Evolutionary conservation across 176 grass and related monocot species (phyloP).

Genomic region (bread wheat (Triticum aestivum)): DNA sequence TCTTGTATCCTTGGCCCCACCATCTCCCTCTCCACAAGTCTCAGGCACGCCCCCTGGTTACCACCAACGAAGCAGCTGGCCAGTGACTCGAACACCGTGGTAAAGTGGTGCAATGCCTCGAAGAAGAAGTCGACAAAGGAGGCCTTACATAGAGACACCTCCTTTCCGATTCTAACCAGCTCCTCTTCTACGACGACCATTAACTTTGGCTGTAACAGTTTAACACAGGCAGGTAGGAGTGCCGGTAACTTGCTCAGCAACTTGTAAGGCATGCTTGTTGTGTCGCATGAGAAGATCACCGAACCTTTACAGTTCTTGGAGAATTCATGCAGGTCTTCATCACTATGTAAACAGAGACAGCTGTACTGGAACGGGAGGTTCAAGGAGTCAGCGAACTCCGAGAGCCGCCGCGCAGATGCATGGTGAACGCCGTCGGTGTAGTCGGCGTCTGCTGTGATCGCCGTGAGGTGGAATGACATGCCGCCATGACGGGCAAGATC

Average conservation of each 20-base stretch:
- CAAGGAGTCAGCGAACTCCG: constrained; percentile 44
- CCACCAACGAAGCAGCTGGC: constrained; percentile 27
- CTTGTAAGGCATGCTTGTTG: constrained; percentile 27
- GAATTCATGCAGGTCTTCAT: constrained; percentile 34
- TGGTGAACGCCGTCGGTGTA: neutral
- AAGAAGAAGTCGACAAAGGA: constrained; percentile 58
- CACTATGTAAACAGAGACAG: neutral
- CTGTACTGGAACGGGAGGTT: constrained; percentile 42
- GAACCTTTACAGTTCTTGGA: constrained; percentile 23
- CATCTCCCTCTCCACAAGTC: constrained; percentile 52
- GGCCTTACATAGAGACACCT: neutral
- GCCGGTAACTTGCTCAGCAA: constrained; percentile 3
- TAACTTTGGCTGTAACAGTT: constrained; percentile 35
- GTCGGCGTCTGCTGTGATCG: constrained; percentile 14
- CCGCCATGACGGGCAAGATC: constrained; percentile 41
- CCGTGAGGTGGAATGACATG: constrained; percentile 42
- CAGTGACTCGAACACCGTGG: constrained; percentile 37
- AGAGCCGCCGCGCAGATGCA: constrained; percentile 1
- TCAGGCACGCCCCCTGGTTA: constrained; percentile 8
- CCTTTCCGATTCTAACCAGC: constrained; percentile 33
- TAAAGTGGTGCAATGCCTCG: constrained; percentile 59
- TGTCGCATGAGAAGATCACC: constrained; percentile 36
- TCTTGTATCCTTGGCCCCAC: constrained; percentile 56
- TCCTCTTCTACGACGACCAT: constrained; percentile 50
- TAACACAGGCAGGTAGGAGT: constrained; percentile 26